phyloP scores from a whole-genome alignment of 2,329 filamentous ascomycete species.

The Penicillium sp. region DNA sequence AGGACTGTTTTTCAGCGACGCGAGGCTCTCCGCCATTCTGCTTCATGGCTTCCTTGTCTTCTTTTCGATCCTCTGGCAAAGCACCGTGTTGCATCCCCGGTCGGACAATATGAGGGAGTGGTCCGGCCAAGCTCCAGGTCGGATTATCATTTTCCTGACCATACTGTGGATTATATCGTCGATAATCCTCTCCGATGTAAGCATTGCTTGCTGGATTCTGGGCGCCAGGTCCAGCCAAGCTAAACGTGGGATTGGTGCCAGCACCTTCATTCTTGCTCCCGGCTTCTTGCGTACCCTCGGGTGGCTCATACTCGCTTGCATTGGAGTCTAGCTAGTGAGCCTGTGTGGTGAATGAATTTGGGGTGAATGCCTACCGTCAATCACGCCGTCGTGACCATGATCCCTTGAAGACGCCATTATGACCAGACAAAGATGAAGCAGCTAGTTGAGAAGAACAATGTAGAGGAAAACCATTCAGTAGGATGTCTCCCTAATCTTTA shows the following conservation, averaged over 20 bases:
- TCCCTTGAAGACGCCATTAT: no score
- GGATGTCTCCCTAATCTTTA: no score
- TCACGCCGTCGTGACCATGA: no score
- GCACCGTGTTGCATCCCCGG: conserved; percentile 40
- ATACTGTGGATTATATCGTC: conserved; percentile 47
- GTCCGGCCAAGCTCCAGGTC: conserved; percentile 48
- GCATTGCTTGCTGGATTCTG: conserved; percentile 9
- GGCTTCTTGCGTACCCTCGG: conserved; percentile 9
- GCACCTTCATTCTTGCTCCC: conserved; percentile 9
- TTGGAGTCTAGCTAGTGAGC: conserved; percentile 1
- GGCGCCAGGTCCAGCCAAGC: conserved; percentile 9
- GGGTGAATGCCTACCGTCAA: no score
- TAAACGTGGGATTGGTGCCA: conserved; percentile 11
- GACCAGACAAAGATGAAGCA: no score
- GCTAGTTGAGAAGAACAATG: no score
- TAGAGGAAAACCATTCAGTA: no score
- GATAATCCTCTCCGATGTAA: conserved; percentile 12
- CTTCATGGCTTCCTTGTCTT: conserved; percentile 4
- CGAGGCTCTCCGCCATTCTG: conserved; percentile 1
- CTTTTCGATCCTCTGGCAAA: conserved; percentile 12
- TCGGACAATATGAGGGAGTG: conserved; percentile 48
- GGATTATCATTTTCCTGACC: conserved; percentile 44
- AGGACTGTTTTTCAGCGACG: not conserved
- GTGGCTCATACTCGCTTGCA: conserved; percentile 2
- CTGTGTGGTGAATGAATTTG: no score